These are phyloP conservation scores for Botrytis pseudocinerea DNA, from an alignment of 2,329 filamentous ascomycete genomes.

Conservation along the genomic window DNA sequence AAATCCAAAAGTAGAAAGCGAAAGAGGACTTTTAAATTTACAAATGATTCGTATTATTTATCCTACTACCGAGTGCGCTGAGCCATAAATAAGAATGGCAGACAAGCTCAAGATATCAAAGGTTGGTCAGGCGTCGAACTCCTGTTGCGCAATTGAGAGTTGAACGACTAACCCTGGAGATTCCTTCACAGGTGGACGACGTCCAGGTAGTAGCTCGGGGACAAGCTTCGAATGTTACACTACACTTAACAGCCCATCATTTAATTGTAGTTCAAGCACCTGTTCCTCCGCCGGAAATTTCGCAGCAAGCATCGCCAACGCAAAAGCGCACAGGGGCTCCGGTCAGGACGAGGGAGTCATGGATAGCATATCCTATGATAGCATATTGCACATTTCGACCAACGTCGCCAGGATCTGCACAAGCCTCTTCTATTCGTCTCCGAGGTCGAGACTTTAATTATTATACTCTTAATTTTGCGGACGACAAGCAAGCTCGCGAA, in stretches of 20 bases:
- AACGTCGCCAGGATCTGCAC: slow-evolving; percentile 65
- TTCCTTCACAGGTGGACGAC: slow-evolving; percentile 54
- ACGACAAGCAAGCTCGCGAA: slow-evolving; percentile 73
- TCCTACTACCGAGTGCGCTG: slow-evolving; percentile 23
- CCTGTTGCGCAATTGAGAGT: slow-evolving; percentile 7
- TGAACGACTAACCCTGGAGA: neutral
- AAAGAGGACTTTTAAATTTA: neutral
- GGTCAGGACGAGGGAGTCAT: slow-evolving; percentile 66
- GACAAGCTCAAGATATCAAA: slow-evolving; percentile 51
- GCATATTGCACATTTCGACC: slow-evolving; percentile 76
- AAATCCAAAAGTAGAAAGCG: neutral
- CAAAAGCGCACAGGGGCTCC: neutral
- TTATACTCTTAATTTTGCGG: slow-evolving; percentile 83
- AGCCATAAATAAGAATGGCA: slow-evolving; percentile 34
- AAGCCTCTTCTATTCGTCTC: slow-evolving; percentile 80
- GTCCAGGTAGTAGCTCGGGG: slow-evolving; percentile 61
- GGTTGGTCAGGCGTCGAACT: slow-evolving; percentile 37
- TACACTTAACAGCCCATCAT: slow-evolving; percentile 65
- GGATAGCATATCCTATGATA: slow-evolving; percentile 95
- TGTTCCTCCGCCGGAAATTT: slow-evolving; percentile 21
- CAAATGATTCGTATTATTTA: slow-evolving; percentile 21
- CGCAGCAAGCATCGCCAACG: slow-evolving; percentile 31
- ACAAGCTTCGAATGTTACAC: slow-evolving; percentile 55
- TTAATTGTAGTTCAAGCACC: slow-evolving; percentile 46
- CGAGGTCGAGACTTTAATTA: slow-evolving; percentile 93